These are phyloP conservation scores for Melanogaster broomeanus DNA, from an alignment of 768 basidiomycete genomes.

Conservation along the genomic window DNA sequence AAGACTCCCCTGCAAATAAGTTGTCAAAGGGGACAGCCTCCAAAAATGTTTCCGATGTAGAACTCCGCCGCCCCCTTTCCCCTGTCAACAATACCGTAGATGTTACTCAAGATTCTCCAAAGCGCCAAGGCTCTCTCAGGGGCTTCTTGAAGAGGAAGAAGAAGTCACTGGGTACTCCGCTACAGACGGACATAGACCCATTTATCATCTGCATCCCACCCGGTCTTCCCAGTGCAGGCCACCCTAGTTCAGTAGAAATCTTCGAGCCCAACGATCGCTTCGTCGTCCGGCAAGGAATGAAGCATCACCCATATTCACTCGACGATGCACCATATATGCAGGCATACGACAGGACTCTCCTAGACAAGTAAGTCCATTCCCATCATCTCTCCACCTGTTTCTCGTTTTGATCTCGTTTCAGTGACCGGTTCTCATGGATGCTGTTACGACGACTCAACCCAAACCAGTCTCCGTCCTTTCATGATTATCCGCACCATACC, in stretches of 20 bases:
- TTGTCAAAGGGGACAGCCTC: conserved; percentile 12
- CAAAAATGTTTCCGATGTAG: neutral
- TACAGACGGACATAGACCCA: neutral
- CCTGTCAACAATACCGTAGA: conserved; percentile 7
- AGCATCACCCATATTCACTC: conserved; percentile 52
- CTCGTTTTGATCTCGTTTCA: conserved; percentile 28
- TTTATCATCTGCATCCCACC: neutral
- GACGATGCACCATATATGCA: conserved; percentile 64
- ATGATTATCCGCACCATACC: conserved; percentile 46
- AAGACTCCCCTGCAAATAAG: conserved; percentile 13
- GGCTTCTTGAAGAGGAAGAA: conserved; percentile 24
- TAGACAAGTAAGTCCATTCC: conserved; percentile 54
- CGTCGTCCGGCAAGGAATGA: conserved; percentile 38
- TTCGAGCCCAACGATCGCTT: conserved; percentile 29
- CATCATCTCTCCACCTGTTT: conserved; percentile 3
- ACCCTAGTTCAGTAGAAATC: conserved; percentile 11
- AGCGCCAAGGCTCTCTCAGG: conserved; percentile 22
- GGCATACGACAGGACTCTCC: conserved; percentile 54
- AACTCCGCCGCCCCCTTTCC: conserved; percentile 12
- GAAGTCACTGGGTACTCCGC: conserved; percentile 12
- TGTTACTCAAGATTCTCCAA: conserved; percentile 11
- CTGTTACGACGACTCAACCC: conserved; percentile 58
- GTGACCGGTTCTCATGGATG: conserved; percentile 58
- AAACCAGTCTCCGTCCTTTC: conserved; percentile 60
- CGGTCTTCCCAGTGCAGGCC: no score